These are phyloP conservation scores for Gnaphalium uliginosum DNA, from an alignment of 129 eudicot species.

Conservation along the genomic window DNA sequence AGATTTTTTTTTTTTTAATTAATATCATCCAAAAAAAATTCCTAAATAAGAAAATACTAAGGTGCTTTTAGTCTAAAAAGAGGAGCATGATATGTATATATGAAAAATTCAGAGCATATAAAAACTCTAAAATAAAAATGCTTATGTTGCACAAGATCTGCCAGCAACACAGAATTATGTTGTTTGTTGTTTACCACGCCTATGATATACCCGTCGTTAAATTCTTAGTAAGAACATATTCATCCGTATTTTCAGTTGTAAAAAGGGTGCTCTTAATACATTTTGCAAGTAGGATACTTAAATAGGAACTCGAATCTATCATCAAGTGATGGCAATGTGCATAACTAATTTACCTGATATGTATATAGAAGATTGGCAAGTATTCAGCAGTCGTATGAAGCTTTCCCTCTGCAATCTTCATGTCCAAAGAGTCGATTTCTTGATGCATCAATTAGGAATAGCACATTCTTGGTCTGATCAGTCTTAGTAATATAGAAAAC, in stretches of 20 bases:
- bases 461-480: not conserved
- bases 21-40: not conserved
- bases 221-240: no score
- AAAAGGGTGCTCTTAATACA: not conserved
- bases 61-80: no score
- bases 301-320: not conserved
- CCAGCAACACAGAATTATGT: no score
- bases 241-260: no score
- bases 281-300: not conserved
- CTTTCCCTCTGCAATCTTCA: not conserved
- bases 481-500: not conserved
- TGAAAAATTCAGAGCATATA: no score
- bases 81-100: no score
- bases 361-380: not conserved
- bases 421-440: not conserved
- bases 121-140: no score
- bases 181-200: no score
- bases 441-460: not conserved
- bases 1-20: not conserved
- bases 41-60: not conserved
- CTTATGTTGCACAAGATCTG: no score
- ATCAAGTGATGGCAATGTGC: not conserved
- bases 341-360: constrained; percentile 14
- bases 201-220: no score
- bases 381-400: not conserved